phyloP scores from a whole-genome alignment of 2,329 filamentous ascomycete genomes.

The Zymoseptoria ardabiliae region DNA sequence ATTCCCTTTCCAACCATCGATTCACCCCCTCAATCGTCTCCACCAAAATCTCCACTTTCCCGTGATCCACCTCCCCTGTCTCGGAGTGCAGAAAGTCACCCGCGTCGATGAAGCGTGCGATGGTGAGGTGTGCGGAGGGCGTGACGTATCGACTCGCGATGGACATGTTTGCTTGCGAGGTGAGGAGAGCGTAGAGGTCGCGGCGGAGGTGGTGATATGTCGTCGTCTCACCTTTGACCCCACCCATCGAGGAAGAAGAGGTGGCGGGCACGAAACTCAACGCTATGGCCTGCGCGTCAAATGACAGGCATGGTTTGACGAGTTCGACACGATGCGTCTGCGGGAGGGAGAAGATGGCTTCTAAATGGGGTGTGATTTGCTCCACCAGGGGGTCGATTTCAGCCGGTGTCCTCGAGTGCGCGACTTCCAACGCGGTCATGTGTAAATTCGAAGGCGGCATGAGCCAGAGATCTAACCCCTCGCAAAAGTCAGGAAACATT shows the following conservation, averaged over 20 bases:
- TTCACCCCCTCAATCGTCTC: slow-evolving; percentile 70
- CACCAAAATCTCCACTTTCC: slow-evolving; percentile 59
- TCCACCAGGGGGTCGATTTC: slow-evolving; percentile 60
- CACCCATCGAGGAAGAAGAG: too few relatives aligned
- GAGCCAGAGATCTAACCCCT: slow-evolving; percentile 63
- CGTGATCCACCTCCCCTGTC: slow-evolving; percentile 33
- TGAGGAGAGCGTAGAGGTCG: slow-evolving; percentile 60
- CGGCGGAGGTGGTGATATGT: slow-evolving; percentile 86
- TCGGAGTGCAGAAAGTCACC: slow-evolving; percentile 42
- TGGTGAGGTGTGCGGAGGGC: slow-evolving; percentile 81
- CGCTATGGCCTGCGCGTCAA: slow-evolving; percentile 77
- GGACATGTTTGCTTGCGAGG: slow-evolving; percentile 51
- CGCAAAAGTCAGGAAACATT: not conserved
- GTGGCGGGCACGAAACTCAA: slow-evolving; percentile 71
- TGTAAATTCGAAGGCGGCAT: slow-evolving; percentile 76
- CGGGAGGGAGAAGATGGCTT: slow-evolving; percentile 16
- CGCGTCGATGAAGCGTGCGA: slow-evolving; percentile 69
- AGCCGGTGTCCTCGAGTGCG: slow-evolving; percentile 64
- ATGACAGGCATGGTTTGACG: slow-evolving; percentile 74
- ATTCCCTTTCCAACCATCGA: slow-evolving; percentile 51
- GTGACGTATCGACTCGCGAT: slow-evolving; percentile 78
- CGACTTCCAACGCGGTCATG: slow-evolving; percentile 76
- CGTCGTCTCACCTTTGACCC: slow-evolving; percentile 56
- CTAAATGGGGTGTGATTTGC: slow-evolving; percentile 49
- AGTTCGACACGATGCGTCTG: slow-evolving; percentile 38